These are phyloP conservation scores for Hortiboletus flavorubellus DNA, from an alignment of 768 basidiomycete species.

Conservation along the genomic window DNA sequence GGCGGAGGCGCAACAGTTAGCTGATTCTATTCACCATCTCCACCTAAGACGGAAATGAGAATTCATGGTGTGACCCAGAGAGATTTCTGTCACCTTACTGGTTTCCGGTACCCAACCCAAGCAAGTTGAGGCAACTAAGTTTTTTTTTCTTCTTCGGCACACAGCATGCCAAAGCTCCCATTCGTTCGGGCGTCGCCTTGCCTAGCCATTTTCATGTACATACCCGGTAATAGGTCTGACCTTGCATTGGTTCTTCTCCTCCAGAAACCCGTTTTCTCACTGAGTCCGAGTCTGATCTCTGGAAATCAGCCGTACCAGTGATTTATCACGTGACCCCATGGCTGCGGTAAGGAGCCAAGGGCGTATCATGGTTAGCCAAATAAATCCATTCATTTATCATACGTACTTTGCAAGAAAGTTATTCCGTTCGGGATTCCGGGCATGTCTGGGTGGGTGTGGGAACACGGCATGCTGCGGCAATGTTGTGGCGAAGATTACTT, in stretches of 20 bases:
- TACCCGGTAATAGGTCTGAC: background rate
- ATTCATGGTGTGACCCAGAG: background rate
- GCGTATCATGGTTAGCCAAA: background rate
- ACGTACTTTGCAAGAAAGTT: no score
- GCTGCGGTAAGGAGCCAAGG: background rate
- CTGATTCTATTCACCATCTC: slow-evolving; percentile 5
- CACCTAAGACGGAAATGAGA: slow-evolving; percentile 12
- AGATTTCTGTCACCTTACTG: background rate
- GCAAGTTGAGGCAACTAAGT: background rate
- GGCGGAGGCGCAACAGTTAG: background rate
- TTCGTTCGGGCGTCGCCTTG: background rate
- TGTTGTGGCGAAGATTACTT: no score
- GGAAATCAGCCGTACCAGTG: background rate
- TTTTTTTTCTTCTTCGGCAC: background rate
- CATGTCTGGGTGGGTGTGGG: no score
- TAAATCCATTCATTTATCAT: no score
- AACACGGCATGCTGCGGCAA: no score
- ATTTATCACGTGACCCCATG: slow-evolving; percentile 6
- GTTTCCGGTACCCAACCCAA: background rate
- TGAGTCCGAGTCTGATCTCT: background rate
- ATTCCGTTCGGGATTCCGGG: no score
- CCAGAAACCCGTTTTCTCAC: background rate
- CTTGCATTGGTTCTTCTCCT: background rate
- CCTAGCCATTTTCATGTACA: background rate
- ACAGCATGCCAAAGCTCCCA: background rate